A percentile compares a stretch with the other conserved stretches of the same genome.
Conservation (phyloP, 2,329 filamentous ascomycete species). For the Trichophyton schoenleinii region DNA sequence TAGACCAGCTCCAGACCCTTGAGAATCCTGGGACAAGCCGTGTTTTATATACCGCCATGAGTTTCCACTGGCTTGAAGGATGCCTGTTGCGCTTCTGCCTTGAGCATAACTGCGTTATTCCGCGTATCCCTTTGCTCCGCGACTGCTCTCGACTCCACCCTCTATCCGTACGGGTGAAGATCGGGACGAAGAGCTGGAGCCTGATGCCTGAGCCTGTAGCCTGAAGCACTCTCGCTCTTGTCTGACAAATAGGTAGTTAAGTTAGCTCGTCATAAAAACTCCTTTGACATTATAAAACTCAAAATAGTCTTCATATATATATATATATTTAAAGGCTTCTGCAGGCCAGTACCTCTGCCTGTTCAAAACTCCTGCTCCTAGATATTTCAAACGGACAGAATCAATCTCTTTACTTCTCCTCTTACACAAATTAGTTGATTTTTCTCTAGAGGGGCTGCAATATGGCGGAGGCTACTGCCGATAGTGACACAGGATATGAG, state of each 20-base stretch:
- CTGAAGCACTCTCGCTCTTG: background rate
- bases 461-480: conserved; percentile 1
- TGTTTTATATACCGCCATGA: background rate
- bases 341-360: background rate
- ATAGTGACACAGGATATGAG: background rate
- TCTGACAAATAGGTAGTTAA: background rate
- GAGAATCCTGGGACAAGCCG: background rate
- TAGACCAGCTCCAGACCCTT: background rate
- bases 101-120: background rate
- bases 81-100: background rate
- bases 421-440: background rate
- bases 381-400: background rate
- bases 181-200: background rate
- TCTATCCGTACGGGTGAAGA: background rate
- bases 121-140: background rate
- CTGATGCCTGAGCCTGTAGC: background rate
- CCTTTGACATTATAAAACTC: background rate
- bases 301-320: background rate
- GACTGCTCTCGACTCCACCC: background rate
- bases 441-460: background rate
- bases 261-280: background rate
- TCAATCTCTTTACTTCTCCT: background rate
- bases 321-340: background rate
- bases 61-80: background rate
- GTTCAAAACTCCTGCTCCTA: background rate